phyloP scores from a whole-genome alignment of 306 rosid genomes.

The Trifolium dubium region DNA sequence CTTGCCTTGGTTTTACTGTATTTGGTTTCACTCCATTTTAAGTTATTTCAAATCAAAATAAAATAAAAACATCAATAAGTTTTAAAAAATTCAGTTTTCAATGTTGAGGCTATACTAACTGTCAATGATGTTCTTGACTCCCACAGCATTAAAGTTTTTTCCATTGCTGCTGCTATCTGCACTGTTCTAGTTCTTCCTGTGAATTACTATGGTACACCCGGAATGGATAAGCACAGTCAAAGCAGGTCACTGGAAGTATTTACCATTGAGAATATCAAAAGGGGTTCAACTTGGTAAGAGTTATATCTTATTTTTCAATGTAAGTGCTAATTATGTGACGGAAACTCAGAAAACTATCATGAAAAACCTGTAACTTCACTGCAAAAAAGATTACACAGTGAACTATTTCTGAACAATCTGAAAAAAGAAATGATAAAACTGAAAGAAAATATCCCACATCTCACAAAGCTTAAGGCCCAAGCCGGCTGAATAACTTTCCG shows the following conservation, averaged over 20 bases:
- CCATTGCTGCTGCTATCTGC: slow-evolving; percentile 75
- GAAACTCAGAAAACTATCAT: slow-evolving; percentile 6
- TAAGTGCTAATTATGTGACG: slow-evolving; percentile 17
- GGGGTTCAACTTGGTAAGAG: slow-evolving; percentile 75
- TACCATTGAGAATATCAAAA: slow-evolving; percentile 76
- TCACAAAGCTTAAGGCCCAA: slow-evolving; percentile 5
- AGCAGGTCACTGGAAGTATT: slow-evolving; percentile 73
- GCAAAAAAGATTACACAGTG: not conserved
- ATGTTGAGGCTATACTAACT: slow-evolving; percentile 47
- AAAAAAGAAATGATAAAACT: slow-evolving; percentile 1
- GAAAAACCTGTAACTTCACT: slow-evolving; percentile 16
- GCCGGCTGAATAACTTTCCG: slow-evolving; percentile 11
- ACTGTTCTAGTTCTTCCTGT: slow-evolving; percentile 78
- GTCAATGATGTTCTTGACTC: slow-evolving; percentile 42
- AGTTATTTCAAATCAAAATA: slow-evolving; percentile 28
- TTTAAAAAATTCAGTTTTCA: slow-evolving; percentile 20
- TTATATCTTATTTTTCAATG: slow-evolving; percentile 31
- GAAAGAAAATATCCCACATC: slow-evolving; percentile 19
- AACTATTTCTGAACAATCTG: slow-evolving; percentile 2
- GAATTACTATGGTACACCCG: slow-evolving; percentile 70
- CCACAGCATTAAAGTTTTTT: slow-evolving; percentile 79
- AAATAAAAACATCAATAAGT: slow-evolving; percentile 3
- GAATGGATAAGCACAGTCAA: slow-evolving; percentile 54
- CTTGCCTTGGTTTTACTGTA: slow-evolving; percentile 27
- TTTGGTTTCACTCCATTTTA: slow-evolving; percentile 36